Evolutionary conservation across 1,284 basidiomycete species (phyloP).

Genomic region (Sporisorium graminicola): DNA sequence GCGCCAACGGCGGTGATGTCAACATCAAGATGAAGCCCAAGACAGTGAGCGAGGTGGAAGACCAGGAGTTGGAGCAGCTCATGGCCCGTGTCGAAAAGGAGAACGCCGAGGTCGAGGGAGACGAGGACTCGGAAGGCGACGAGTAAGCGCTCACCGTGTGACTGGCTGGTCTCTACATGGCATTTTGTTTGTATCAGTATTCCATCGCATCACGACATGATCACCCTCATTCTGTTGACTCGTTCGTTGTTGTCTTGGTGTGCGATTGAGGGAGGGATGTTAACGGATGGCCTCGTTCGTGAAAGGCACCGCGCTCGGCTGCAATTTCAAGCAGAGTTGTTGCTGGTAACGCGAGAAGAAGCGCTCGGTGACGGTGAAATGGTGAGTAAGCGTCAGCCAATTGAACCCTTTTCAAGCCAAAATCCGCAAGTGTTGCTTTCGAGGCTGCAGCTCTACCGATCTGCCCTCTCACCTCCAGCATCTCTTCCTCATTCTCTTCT

Average conservation of each 20-base stretch:
- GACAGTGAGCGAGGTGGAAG: slow-evolving; percentile 68
- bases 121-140: slow-evolving; percentile 63
- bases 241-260: not conserved
- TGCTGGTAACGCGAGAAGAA: too few relatives aligned
- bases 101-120: slow-evolving; percentile 69
- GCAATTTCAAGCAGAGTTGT: not conserved
- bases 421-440: not conserved
- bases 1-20: slow-evolving; percentile 80
- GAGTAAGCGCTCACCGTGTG: slow-evolving; percentile 14
- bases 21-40: slow-evolving; percentile 92
- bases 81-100: slow-evolving; percentile 69
- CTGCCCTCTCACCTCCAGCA: slow-evolving; percentile 6
- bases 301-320: not conserved
- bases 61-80: slow-evolving; percentile 69
- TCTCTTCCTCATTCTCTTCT: not conserved
- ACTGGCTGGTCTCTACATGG: slow-evolving; percentile 1
- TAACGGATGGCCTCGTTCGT: not conserved
- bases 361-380: not conserved
- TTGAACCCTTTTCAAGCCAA: not conserved
- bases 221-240: not conserved
- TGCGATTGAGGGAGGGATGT: not conserved
- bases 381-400: not conserved
- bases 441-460: not conserved
- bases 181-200: slow-evolving; percentile 18
- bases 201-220: not conserved